Evolutionary conservation across 176 grass and related monocot species (phyloP), one percentile per base, ranked within the genome.

Genomic region (Oryza meyeriana): DNA sequence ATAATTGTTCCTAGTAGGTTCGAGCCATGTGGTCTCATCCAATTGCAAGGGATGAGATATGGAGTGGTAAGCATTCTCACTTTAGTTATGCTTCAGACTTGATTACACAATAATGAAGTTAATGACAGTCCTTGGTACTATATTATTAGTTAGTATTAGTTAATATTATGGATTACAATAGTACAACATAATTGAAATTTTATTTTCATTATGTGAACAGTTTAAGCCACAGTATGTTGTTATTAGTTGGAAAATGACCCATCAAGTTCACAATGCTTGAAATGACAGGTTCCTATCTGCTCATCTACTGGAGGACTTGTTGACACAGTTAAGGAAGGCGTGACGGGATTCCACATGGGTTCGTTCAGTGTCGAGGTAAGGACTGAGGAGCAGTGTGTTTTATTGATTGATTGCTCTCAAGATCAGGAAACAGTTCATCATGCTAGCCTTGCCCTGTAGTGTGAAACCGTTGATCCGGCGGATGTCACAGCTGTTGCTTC

Each of bases 21-120:
- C 30, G 92, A 94, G 64, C 92, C 92, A 8, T 94, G 92, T 74
- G 92, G 92, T 32, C 83, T 94, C 17, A 89, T 94, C 70, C 92
- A 94, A 59, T 62, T 94, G 50, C 92, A 94, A 68, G 88, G 88
- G 71, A 94, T 94, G 92, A 78, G 84, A 86, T 88, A 94, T 31
- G 92, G 92, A 84, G 81, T 79, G 20, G 92, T 94, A 87, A 81
- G 64, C 1, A 29, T 57, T 73, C 14, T 34, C 12, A 33, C 25
- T 85, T 26, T 9, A 41, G 4, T 76, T 26, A 61, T 65, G 26
- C 28, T 31, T 44, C 62, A 24, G n/a, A 32, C 44, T 58, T 64
- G 75, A 58, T 31, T 39, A 3, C 14, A n/a, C 8, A 4, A 40
- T 29, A 36, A 13, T 18, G 1, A 33, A 30, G 34, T 71, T 40